These are phyloP conservation scores for Lobosporangium transversale DNA, from an alignment of 192 early-diverging fungal genomes.

Conservation along the genomic window DNA sequence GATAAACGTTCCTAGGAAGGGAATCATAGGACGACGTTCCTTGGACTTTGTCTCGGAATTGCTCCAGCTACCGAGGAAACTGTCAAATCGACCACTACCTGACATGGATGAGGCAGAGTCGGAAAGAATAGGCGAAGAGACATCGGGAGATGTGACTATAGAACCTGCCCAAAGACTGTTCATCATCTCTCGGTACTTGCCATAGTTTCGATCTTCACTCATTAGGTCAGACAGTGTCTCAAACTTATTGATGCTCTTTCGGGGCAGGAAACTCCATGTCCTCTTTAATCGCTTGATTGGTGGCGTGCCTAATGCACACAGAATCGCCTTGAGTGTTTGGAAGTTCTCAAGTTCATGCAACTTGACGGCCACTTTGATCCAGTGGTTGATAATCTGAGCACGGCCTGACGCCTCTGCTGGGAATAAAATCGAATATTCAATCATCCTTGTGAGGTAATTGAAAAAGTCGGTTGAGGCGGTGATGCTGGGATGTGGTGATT, in stretches of 20 bases:
- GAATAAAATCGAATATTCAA: conserved; percentile 75
- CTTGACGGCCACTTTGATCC: conserved; percentile 73
- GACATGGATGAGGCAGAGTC: conserved; percentile 24
- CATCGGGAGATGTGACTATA: conserved; percentile 12
- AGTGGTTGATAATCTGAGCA: conserved; percentile 66
- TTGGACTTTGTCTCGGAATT: conserved; percentile 28
- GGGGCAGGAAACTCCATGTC: conserved; percentile 76
- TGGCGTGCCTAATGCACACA: conserved; percentile 71
- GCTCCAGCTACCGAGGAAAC: conserved; percentile 30
- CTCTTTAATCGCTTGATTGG: conserved; percentile 73
- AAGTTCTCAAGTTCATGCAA: conserved; percentile 69
- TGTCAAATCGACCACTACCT: conserved; percentile 33
- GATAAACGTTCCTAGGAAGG: conserved; percentile 78
- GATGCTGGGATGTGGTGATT: conserved; percentile 63
- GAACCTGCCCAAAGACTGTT: conserved; percentile 31
- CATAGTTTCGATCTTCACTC: conserved; percentile 76
- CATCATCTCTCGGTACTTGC: conserved; percentile 68
- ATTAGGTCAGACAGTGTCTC: conserved; percentile 63
- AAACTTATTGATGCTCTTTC: conserved; percentile 63
- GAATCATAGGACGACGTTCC: conserved; percentile 65
- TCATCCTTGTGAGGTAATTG: conserved; percentile 77
- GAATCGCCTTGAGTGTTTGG: conserved; percentile 75
- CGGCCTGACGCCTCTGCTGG: conserved; percentile 63
- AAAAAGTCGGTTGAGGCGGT: conserved; percentile 79
- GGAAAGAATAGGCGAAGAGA: conserved; percentile 16